phyloP scores from a whole-genome alignment of 2,329 filamentous ascomycete genomes.

The Drechmeria coniospora region DNA sequence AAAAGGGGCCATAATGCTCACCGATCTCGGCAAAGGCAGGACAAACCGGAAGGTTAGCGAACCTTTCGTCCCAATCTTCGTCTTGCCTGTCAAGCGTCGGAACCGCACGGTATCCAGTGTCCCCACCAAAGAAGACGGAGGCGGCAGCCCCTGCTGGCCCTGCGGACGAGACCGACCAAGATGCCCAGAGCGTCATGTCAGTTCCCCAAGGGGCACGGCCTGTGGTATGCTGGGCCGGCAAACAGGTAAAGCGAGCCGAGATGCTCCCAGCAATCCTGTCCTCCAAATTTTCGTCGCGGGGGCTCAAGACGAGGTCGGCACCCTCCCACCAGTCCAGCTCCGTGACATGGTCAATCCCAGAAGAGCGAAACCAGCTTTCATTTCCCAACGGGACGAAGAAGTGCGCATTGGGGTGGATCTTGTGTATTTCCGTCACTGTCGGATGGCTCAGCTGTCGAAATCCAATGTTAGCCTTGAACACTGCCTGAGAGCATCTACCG shows the following conservation, averaged over 20 bases:
- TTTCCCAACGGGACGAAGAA: constrained; percentile 72
- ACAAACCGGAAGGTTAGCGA: constrained; percentile 48
- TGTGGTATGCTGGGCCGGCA: constrained; percentile 66
- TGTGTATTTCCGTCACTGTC: constrained; percentile 49
- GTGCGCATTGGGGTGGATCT: constrained; percentile 54
- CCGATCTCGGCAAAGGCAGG: constrained; percentile 72
- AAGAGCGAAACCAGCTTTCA: constrained; percentile 55
- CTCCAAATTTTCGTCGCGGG: background rate
- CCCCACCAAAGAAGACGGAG: constrained; percentile 57
- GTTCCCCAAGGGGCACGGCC: constrained; percentile 50
- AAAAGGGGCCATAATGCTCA: constrained; percentile 58
- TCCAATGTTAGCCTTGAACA: no score
- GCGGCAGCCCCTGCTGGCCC: constrained; percentile 37
- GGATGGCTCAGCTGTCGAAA: constrained; percentile 49
- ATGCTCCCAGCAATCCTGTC: constrained; percentile 23
- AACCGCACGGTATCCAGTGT: constrained; percentile 71
- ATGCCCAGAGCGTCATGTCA: constrained; percentile 64
- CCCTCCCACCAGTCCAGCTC: constrained; percentile 88
- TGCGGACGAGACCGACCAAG: constrained; percentile 49
- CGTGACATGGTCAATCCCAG: constrained; percentile 54
- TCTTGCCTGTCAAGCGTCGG: constrained; percentile 37
- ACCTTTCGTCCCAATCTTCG: constrained; percentile 54
- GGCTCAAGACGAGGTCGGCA: constrained; percentile 42
- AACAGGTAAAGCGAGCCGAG: constrained; percentile 51
- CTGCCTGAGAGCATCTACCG: background rate